Base-by-base conservation (phyloP, 2,329 filamentous ascomycete species). In the Alternaria incomplexa region DNA sequence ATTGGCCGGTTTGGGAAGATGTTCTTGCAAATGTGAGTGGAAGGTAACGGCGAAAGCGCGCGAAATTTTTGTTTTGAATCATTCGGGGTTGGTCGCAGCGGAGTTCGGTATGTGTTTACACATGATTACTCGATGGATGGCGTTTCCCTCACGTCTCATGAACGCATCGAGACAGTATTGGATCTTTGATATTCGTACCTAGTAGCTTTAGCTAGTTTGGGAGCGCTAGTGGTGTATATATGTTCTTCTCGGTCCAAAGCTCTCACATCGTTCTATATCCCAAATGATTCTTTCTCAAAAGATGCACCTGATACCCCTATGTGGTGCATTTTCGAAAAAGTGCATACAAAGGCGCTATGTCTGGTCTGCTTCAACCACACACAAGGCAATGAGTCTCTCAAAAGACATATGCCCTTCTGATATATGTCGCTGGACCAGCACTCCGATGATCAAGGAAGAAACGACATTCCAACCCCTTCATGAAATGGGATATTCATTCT, bases 1-100 rank as follows among this genome's bases (percentile, higher is more conserved):
- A 65, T 53, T 72, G 69, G 69, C 67, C 67, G 3, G 57, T 66
- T 43, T 72, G 68, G 68, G 64, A 66, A 25, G 63, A 61, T 15
- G 5, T 55, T 2, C 3, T 51, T 30, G 45, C 30, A 9, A 26
- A 26, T 20, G 26, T 5, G 4, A 51, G 46, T 25, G 22, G 13
- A 15, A 22, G 48, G 6, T 52, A 32, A 52, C 13, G 13, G 15
- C 13, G 10, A 17, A 13, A n/a, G 23, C 11, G 25, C 7, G 20
- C 9, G 7, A 25, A 5, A 8, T 5, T 51, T 51, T 22, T 36
- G 28, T 4, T n/a, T n/a, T 36, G 17, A n/a, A 5, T 13, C 20
- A 10, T 40, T 40, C 8, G 15, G 13, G 13, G 32, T 5, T 51
- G 13, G 12, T 12, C 8, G 17, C 15, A 13, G 20, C 20, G 15